These are phyloP conservation scores for Eucalyptus sideroxylon DNA, from an alignment of 345 rosid species.

Conservation along the genomic window DNA sequence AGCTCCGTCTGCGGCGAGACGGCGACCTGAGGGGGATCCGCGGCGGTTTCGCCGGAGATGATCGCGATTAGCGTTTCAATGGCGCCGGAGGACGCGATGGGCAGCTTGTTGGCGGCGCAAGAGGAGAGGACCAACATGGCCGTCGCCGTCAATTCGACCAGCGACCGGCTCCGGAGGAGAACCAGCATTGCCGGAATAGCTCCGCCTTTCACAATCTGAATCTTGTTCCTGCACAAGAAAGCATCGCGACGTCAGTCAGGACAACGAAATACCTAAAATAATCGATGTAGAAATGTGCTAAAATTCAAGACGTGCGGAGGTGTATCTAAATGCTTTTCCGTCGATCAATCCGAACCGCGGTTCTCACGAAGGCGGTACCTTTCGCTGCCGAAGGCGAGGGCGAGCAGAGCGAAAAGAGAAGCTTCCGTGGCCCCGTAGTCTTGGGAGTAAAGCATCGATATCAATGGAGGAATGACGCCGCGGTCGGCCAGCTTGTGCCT, in stretches of 20 bases:
- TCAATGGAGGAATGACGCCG: slow-evolving; percentile 53
- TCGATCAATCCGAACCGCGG: neutral
- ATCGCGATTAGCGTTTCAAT: slow-evolving; percentile 28
- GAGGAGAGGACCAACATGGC: slow-evolving; percentile 68
- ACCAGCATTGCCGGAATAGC: slow-evolving; percentile 41
- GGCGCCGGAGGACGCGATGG: slow-evolving; percentile 49
- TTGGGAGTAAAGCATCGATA: slow-evolving; percentile 59
- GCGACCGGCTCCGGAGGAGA: slow-evolving; percentile 34
- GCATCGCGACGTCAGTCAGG: neutral
- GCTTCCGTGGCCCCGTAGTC: slow-evolving; percentile 56
- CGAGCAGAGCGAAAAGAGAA: slow-evolving; percentile 61
- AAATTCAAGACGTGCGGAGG: neutral
- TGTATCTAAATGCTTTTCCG: neutral
- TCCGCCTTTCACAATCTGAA: slow-evolving; percentile 49
- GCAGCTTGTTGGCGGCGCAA: slow-evolving; percentile 45
- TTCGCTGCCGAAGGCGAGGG: slow-evolving; percentile 86
- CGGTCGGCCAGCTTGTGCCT: slow-evolving; percentile 48
- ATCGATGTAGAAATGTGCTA: too few species aligned
- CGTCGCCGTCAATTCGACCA: slow-evolving; percentile 39
- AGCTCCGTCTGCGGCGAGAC: slow-evolving; percentile 23
- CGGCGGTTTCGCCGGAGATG: neutral
- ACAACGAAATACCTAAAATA: neutral
- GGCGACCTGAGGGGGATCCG: neutral
- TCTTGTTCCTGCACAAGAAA: slow-evolving; percentile 56
- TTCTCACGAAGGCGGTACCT: slow-evolving; percentile 14